Evolutionary conservation across 306 rosid species (phyloP).

Genomic region (Sphenostylis stenocarpa): DNA sequence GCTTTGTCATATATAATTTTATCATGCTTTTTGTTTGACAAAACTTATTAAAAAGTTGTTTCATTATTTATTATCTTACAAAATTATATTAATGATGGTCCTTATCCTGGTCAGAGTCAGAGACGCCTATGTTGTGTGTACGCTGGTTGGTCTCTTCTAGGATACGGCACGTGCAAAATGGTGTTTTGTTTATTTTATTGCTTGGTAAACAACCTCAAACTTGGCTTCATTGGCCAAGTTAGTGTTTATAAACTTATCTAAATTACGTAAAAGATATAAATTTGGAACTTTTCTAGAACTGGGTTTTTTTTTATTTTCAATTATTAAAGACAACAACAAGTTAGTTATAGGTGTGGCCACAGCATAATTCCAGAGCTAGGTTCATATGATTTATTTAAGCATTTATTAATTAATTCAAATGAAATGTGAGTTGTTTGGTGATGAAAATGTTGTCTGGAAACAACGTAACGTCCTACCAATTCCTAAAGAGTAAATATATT

Average conservation of each 20-base stretch:
- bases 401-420: no score
- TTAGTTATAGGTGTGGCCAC: conserved; percentile 19
- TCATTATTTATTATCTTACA: background rate
- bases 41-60: background rate
- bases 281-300: background rate
- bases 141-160: conserved; percentile 14
- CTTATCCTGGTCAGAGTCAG: conserved; percentile 49
- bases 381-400: no score
- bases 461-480: conserved; percentile 38
- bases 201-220: conserved; percentile 4
- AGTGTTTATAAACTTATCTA: background rate
- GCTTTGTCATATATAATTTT: background rate
- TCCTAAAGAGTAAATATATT: background rate
- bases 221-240: conserved; percentile 28
- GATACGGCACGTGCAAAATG: conserved; percentile 41
- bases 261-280: background rate
- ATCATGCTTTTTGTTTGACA: background rate
- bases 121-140: conserved; percentile 33
- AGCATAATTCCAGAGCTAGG: no score
- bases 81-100: background rate
- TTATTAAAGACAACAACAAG: background rate
- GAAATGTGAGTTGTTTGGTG: no score
- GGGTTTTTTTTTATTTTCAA: background rate
- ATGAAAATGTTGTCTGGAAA: background rate
- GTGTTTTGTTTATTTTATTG: background rate